phyloP scores from a whole-genome alignment of 768 basidiomycete genomes.

The Coprinellus micaceus region DNA sequence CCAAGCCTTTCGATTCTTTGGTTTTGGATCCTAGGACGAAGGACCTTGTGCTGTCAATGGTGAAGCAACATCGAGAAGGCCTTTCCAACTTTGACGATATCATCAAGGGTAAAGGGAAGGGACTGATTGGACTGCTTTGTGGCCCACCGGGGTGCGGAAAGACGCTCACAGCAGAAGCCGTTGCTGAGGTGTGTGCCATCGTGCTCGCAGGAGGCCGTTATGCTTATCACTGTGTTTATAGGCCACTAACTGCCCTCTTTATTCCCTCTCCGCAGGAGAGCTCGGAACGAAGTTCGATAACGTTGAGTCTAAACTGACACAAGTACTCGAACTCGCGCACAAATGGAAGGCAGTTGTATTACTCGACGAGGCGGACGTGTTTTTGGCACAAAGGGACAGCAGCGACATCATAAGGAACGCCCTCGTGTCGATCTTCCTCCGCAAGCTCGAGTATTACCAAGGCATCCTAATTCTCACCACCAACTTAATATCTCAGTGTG shows the following conservation, averaged over 20 bases:
- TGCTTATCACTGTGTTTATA: no score
- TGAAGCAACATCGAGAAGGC: slow-evolving; percentile 19
- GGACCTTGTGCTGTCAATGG: slow-evolving; percentile 26
- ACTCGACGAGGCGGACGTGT: slow-evolving; percentile 36
- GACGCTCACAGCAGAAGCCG: slow-evolving; percentile 90
- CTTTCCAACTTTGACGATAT: slow-evolving; percentile 28
- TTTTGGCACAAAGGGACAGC: slow-evolving; percentile 22
- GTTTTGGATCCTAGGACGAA: slow-evolving; percentile 32
- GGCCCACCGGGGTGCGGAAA: slow-evolving; percentile 98
- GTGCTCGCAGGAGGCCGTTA: background rate
- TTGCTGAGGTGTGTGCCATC: slow-evolving; percentile 72
- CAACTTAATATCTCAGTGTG: slow-evolving; percentile 26
- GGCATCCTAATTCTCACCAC: slow-evolving; percentile 36
- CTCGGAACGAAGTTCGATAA: slow-evolving; percentile 24
- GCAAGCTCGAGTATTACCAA: slow-evolving; percentile 35
- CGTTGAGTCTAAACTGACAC: slow-evolving; percentile 20
- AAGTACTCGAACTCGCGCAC: slow-evolving; percentile 25
- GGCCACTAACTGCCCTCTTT: slow-evolving; percentile 25
- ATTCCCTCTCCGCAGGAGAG: slow-evolving; percentile 29
- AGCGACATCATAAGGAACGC: slow-evolving; percentile 28
- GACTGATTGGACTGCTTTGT: slow-evolving; percentile 52
- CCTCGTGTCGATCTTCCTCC: slow-evolving; percentile 32
- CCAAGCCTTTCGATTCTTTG: slow-evolving; percentile 30
- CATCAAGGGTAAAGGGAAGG: slow-evolving; percentile 29
- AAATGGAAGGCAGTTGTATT: slow-evolving; percentile 33